Percentiles rank a stretch among this genome's conserved stretches.
These are phyloP conservation scores for Aureobasidium sp. DNA, from an alignment of 2,329 filamentous ascomycete species.

Conservation along the genomic window DNA sequence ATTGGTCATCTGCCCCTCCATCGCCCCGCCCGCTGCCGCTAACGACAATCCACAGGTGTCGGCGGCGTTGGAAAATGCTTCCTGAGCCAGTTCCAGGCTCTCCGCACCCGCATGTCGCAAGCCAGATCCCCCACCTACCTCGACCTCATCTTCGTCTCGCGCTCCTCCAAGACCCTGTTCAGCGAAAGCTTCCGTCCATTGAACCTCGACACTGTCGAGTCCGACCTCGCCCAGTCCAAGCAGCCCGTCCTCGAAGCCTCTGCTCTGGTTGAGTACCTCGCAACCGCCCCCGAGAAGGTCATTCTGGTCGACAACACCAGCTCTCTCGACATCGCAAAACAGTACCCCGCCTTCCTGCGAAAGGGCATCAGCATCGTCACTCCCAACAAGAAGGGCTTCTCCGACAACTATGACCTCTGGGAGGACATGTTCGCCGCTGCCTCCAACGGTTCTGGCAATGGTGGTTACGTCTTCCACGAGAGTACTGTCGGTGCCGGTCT, in stretches of 20 bases:
- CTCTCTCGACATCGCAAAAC: conserved; percentile 73
- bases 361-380: conserved; percentile 87
- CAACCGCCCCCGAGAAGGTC: conserved; percentile 67
- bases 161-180: conserved; percentile 76
- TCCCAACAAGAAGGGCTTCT: conserved; percentile 98
- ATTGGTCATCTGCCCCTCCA: conserved; percentile 31
- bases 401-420: conserved; percentile 73
- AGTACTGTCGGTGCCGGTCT: conserved; percentile 89
- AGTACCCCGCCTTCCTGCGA: conserved; percentile 74
- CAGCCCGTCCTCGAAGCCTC: conserved; percentile 60
- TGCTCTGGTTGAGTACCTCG: conserved; percentile 70
- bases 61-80: conserved; percentile 92
- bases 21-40: background rate
- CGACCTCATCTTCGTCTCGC: conserved; percentile 75
- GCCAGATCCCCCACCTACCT: conserved; percentile 56
- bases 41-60: conserved; percentile 53
- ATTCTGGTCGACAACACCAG: conserved; percentile 95
- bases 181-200: conserved; percentile 65
- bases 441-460: conserved; percentile 47
- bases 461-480: conserved; percentile 87
- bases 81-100: conserved; percentile 67
- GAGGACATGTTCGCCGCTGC: conserved; percentile 75
- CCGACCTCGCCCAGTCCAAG: conserved; percentile 55
- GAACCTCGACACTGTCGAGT: conserved; percentile 53
- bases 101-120: conserved; percentile 53